These are phyloP conservation scores for Echites panduratus DNA, from an alignment of 257 asterid genomes.

Conservation along the genomic window DNA sequence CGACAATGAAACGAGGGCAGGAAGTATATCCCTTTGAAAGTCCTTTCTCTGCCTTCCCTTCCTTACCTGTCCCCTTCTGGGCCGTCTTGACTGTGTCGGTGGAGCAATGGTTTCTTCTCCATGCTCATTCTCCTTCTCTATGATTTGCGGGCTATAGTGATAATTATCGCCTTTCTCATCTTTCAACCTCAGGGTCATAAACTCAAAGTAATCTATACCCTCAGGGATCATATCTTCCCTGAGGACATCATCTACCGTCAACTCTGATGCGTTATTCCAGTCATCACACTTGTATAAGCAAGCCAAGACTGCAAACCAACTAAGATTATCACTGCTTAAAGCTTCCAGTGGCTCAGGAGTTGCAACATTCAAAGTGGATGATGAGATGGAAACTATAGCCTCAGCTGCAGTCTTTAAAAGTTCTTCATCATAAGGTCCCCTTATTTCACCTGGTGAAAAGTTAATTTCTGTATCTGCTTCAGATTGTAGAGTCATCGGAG, in stretches of 20 bases:
- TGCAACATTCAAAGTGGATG: conserved; percentile 10
- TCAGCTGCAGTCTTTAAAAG: conserved; percentile 55
- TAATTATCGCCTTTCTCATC: conserved; percentile 37
- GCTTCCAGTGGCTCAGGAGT: conserved; percentile 14
- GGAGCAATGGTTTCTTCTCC: conserved; percentile 24
- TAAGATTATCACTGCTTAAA: conserved; percentile 25
- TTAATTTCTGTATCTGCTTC: conserved; percentile 20
- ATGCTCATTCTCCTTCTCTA: conserved; percentile 10
- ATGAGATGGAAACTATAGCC: conserved; percentile 54
- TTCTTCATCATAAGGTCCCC: conserved; percentile 32
- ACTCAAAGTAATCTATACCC: conserved; percentile 59
- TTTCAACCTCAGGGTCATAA: conserved; percentile 53
- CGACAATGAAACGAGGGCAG: conserved; percentile 51
- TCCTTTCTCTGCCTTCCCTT: conserved; percentile 50
- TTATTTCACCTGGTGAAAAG: conserved; percentile 7
- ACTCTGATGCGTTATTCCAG: neutral
- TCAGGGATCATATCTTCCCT: conserved; percentile 33
- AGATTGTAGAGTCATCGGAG: conserved; percentile 32
- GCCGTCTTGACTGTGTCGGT: conserved; percentile 24
- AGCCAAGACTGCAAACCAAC: conserved; percentile 53
- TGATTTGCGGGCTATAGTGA: conserved; percentile 12
- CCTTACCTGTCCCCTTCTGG: conserved; percentile 44
- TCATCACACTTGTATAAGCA: conserved; percentile 24
- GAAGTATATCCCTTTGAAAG: conserved; percentile 66
- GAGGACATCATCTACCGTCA: conserved; percentile 1